Conservation (phyloP, 805 yeast species). For the Saccharomyces eubayanus region DNA sequence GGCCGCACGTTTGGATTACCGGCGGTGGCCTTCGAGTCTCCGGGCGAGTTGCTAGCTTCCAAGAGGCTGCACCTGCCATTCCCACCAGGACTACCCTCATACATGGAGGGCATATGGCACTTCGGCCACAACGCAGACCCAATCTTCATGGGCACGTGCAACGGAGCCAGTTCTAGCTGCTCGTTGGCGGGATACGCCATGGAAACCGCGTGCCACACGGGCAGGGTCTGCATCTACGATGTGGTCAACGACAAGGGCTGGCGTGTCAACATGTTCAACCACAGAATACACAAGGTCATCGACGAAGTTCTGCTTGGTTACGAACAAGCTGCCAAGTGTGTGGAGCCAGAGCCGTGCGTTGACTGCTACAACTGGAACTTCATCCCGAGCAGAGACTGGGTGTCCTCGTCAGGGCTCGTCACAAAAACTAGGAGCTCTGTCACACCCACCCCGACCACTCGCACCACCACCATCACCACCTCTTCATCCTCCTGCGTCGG, state of each 20-base stretch:
- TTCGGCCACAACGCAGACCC: conserved; percentile 97
- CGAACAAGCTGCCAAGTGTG: conserved; percentile 70
- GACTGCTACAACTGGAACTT: conserved; percentile 89
- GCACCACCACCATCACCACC: conserved; percentile 17
- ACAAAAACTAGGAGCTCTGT: conserved; percentile 22
- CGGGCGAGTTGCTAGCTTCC: conserved; percentile 82
- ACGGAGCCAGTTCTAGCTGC: conserved; percentile 85
- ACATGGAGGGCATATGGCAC: conserved; percentile 84
- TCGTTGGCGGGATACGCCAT: conserved; percentile 91
- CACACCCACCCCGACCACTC: conserved; percentile 9
- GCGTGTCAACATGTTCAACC: conserved; percentile 82
- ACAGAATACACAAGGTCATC: conserved; percentile 83
- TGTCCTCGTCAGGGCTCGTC: conserved; percentile 12
- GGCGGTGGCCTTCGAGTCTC: conserved; percentile 84
- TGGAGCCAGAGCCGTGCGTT: conserved; percentile 69
- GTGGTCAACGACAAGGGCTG: conserved; percentile 85
- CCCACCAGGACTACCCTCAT: conserved; percentile 81
- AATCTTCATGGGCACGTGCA: conserved; percentile 91
- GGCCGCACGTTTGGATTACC: conserved; percentile 91
- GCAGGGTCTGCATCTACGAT: conserved; percentile 79
- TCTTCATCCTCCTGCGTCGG: conserved; percentile 25
- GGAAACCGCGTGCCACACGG: conserved; percentile 94
- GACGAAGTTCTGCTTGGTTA: conserved; percentile 67
- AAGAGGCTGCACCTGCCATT: conserved; percentile 78
- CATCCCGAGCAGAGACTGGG: conserved; percentile 36